Evolutionary conservation across 192 early-diverging fungal species (phyloP), one percentile per base, ranked within the genome.

Genomic region (Coemansia sp.): DNA sequence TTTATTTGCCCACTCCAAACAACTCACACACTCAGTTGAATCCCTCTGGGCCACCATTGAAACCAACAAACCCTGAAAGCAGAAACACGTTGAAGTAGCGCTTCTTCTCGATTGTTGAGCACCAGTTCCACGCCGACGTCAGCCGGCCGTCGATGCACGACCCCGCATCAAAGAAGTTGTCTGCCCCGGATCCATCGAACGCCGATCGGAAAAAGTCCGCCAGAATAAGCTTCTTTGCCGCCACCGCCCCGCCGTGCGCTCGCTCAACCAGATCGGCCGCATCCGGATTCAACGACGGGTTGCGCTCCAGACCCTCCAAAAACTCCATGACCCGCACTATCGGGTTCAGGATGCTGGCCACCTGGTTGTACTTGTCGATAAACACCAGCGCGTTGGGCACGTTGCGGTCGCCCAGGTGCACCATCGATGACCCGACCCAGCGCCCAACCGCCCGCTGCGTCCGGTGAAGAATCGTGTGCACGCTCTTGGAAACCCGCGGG

Each of bases 341-440:
- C 0, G 97, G 97, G 64, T 90, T 89, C 16, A 99, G 85, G 62
- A 99, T 99, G 52, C 92, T 87, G 57, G 94, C 87, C n/a, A 99
- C 92, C 86, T 99, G 96, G 65, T 95, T 97, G 80, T 97, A 97
- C 86, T 94, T 95, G 87, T 94, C 93, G 57, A 99, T 97, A 61
- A 98, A 98, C 88, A 97, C 90, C 33, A 99, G 87, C 5, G 97
- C 92, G 69, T 99, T 99, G 20, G 97, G 96, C 12, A 99, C 97
- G 70, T 98, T 99, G 76, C 91, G 92, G 80, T 99, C 96, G 20
- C 96, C 97, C 65, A 99, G 67, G 80, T 99, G 97, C 69, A 99
- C 93, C 61, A 98, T 96, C 17, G 92, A 91, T 25, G 91, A 93
- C 11, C 96, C 97, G 11, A 98, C 89, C 97, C 97, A 99, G 48